Base-by-base conservation (phyloP, 1,139 yeast species). In the Sugiyamaella grinbergsii region DNA sequence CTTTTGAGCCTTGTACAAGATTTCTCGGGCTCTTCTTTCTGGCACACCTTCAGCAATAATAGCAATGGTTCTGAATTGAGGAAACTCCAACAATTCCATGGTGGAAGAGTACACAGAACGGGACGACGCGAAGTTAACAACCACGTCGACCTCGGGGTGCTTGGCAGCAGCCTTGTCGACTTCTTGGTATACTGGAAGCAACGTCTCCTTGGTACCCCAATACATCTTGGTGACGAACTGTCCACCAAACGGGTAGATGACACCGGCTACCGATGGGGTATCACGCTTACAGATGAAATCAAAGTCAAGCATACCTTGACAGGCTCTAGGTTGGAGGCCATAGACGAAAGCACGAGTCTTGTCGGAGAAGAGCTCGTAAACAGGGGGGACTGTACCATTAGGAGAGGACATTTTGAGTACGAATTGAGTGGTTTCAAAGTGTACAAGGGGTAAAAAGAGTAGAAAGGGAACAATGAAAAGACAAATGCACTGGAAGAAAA, bases 31-130 rank as follows among this genome's bases (percentile, higher is more conserved):
- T 39, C 77, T 72, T 56, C 77, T 72, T 66, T 73, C 77, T 22
- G 77, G 77, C 22, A 73, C 78, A 60, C 77, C 77, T 61, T 73
- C 77, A 41, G 77, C 77, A 58, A 73, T 74, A 61, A 73, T 74
- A 50, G 77, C 77, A 56, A 73, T 73, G 55, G 77, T 72, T 62
- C 71, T 61, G 66, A 73, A 68, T 61, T 73, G 77, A 24, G 77
- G 77, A 64, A 63, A 70, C 62, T 74, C 77, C 50, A 73, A 68
- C 50, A 73, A 64, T 63, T 73, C 77, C 75, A 73, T 70, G 51
- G 77, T 73, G 41, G 77, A 73, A 23, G 76, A 67, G 69, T 71
- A 74, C 39, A 71, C 77, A 13, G 76, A 72, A 52, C 77, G 73
- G 43, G 75, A 71, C 15, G 77, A 72, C 37, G 77, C 77, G 55